Evolutionary conservation across 2,329 filamentous ascomycete genomes (phyloP).

Genomic region (Hirsutella rhossiliensis): DNA sequence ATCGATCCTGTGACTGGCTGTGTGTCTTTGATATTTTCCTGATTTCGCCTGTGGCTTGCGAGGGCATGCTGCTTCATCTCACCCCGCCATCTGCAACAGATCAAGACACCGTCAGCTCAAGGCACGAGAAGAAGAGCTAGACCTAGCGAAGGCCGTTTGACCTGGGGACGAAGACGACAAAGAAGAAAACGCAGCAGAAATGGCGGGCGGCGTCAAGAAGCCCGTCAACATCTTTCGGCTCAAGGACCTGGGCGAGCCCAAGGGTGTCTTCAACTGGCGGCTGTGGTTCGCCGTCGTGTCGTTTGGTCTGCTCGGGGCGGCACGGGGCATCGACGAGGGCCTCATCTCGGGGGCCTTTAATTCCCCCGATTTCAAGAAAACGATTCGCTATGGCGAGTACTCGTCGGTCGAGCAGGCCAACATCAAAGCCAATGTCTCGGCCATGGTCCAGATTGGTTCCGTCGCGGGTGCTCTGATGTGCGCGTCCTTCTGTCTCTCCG

Average conservation of each 20-base stretch:
- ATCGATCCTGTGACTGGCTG: too few relatives aligned
- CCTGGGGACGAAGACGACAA: too few relatives aligned
- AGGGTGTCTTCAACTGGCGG: constrained; percentile 63
- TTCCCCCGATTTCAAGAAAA: constrained; percentile 48
- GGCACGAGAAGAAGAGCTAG: too few relatives aligned
- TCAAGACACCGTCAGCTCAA: too few relatives aligned
- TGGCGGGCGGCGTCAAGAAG: constrained; percentile 41
- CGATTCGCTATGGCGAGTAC: constrained; percentile 45
- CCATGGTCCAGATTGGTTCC: constrained; percentile 72
- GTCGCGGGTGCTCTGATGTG: constrained; percentile 55
- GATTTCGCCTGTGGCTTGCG: too few relatives aligned
- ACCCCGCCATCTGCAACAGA: too few relatives aligned
- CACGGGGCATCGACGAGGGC: constrained; percentile 70
- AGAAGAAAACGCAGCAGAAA: constrained; percentile 8
- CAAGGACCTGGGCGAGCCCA: constrained; percentile 52
- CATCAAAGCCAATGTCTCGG: constrained; percentile 64
- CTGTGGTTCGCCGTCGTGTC: constrained; percentile 66
- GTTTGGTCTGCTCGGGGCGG: constrained; percentile 65
- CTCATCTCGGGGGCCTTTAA: constrained; percentile 62
- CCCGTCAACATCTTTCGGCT: constrained; percentile 53
- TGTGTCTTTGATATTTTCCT: too few relatives aligned
- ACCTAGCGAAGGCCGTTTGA: too few relatives aligned
- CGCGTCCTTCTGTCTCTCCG: constrained; percentile 7
- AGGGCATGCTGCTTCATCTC: too few relatives aligned
- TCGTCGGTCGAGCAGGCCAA: constrained; percentile 43